Percentiles rank a stretch among this genome's conserved stretches.
phyloP scores from a whole-genome alignment of 2,329 filamentous ascomycete genomes.

The Fusarium globosum region DNA sequence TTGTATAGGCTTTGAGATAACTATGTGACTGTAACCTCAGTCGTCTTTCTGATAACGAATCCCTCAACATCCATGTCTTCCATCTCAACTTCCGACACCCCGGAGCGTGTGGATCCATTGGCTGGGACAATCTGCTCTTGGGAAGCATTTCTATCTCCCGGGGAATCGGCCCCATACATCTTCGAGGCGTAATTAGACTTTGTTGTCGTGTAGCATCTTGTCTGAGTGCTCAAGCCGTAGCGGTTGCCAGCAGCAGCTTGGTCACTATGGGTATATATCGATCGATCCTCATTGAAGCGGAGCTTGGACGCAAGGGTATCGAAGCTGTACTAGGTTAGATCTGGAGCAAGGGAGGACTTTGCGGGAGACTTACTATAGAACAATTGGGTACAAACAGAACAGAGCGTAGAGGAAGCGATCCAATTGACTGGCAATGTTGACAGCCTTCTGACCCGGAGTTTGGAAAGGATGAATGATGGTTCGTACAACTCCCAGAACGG shows the following conservation, averaged over 20 bases:
- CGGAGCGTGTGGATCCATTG: constrained; percentile 25
- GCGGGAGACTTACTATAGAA: constrained; percentile 50
- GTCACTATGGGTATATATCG: constrained; percentile 16
- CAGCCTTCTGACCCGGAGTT: constrained; percentile 50
- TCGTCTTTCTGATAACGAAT: constrained; percentile 35
- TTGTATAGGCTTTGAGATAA: accelerated
- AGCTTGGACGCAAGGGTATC: constrained; percentile 50
- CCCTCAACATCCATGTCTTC: constrained; percentile 28
- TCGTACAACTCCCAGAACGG: constrained; percentile 52
- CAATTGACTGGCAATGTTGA: constrained; percentile 50
- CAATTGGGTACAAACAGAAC: constrained; percentile 54
- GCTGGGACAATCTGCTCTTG: constrained; percentile 18
- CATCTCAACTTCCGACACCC: constrained; percentile 7
- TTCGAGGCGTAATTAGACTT: constrained; percentile 16
- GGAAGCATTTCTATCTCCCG: constrained; percentile 10
- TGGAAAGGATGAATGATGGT: constrained; percentile 56
- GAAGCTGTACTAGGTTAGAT: constrained; percentile 31
- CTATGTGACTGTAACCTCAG: constrained; percentile 30
- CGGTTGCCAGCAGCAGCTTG: background rate
- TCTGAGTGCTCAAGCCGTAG: constrained; percentile 17
- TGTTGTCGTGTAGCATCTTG: constrained; percentile 16
- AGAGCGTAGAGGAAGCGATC: constrained; percentile 55
- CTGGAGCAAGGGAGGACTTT: background rate
- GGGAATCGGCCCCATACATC: background rate
- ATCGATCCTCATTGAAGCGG: constrained; percentile 33